These are phyloP conservation scores for Leccinum variicolor DNA, from an alignment of 768 basidiomycete species.

Conservation along the genomic window DNA sequence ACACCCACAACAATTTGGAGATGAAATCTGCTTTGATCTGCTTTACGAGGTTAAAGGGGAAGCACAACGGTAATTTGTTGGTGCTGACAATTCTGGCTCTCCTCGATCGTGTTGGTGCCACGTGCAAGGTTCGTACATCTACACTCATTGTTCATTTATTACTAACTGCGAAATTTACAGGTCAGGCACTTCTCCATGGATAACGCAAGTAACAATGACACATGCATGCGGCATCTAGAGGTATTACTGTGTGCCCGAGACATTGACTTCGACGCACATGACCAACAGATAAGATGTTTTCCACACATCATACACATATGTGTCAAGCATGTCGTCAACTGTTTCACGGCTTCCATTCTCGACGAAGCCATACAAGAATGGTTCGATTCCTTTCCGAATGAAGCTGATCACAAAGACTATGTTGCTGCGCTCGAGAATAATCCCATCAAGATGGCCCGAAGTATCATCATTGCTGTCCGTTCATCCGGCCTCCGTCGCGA, in stretches of 20 bases:
- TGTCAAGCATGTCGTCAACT: too few species aligned
- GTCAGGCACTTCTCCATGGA: not conserved
- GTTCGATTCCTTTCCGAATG: too few species aligned
- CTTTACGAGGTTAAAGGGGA: not conserved
- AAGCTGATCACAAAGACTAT: too few species aligned
- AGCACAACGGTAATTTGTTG: not conserved
- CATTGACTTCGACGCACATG: not conserved
- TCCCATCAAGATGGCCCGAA: too few species aligned
- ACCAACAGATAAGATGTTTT: not conserved
- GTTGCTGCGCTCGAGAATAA: too few species aligned
- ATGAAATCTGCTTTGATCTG: not conserved
- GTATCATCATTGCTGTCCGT: too few species aligned
- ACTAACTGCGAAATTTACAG: too few species aligned
- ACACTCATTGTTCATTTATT: not conserved
- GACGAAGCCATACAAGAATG: too few species aligned
- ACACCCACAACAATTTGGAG: not conserved
- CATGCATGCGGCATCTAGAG: not conserved
- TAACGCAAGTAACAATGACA: not conserved
- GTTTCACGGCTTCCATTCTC: too few species aligned
- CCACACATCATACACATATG: not conserved
- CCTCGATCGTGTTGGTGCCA: not conserved
- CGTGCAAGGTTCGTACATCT: not conserved
- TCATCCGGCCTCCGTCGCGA: too few species aligned
- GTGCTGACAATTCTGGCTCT: not conserved
- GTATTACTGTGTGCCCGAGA: not conserved